phyloP scores from a whole-genome alignment of 2,329 filamentous ascomycete genomes.

The Alternaria sp. region DNA sequence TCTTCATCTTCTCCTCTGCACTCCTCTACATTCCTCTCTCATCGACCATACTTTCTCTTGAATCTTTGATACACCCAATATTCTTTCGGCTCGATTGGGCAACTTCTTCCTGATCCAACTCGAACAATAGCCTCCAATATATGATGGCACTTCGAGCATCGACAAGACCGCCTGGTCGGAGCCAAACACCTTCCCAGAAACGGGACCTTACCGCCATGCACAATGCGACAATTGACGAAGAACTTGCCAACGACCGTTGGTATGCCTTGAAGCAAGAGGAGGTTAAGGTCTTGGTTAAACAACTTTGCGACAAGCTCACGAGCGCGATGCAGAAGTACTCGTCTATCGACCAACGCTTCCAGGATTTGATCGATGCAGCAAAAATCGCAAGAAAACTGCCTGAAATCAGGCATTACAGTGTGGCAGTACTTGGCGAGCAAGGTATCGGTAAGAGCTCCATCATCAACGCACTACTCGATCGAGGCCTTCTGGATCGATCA shows the following conservation, averaged over 20 bases:
- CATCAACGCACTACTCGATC: slow-evolving; percentile 16
- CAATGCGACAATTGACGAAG: background rate
- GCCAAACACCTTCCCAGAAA: background rate
- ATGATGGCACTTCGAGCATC: background rate
- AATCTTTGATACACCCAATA: background rate
- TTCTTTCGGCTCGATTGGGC: background rate
- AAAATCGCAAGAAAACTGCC: background rate
- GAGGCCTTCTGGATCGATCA: slow-evolving; percentile 7
- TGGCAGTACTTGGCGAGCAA: slow-evolving; percentile 21
- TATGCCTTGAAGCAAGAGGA: slow-evolving; percentile 5
- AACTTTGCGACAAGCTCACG: slow-evolving; percentile 5
- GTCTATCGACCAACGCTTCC: background rate
- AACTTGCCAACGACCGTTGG: slow-evolving; percentile 7
- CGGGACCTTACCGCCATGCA: background rate
- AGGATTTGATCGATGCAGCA: background rate
- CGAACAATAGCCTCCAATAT: background rate
- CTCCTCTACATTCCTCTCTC: no score
- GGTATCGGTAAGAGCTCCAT: slow-evolving; percentile 17
- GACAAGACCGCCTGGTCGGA: background rate
- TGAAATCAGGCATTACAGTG: background rate
- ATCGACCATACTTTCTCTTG: background rate
- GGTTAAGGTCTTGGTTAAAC: background rate
- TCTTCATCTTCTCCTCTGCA: background rate
- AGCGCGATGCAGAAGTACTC: background rate
- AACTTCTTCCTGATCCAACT: background rate